A percentile compares a stretch with the other conserved stretches of the same genome.
These are phyloP conservation scores for Corymbia citriodora DNA, from an alignment of 441 rosid species.

Conservation along the genomic window DNA sequence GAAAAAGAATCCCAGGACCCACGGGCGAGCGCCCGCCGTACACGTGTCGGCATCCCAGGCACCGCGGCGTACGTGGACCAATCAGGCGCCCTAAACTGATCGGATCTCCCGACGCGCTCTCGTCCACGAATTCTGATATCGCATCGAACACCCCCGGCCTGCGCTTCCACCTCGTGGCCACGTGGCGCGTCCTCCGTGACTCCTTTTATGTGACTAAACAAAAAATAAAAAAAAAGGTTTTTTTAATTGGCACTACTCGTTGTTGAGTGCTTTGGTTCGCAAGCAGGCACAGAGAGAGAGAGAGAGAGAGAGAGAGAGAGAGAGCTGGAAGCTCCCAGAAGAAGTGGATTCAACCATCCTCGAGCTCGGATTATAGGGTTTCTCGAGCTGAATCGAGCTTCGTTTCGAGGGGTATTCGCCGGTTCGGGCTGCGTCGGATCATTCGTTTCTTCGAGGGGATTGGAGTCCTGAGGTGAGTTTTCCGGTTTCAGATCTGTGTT, in stretches of 20 bases:
- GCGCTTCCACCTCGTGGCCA: constrained; percentile 35
- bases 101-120: constrained; percentile 59
- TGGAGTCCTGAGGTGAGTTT: neutral
- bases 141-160: constrained; percentile 13
- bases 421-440: neutral
- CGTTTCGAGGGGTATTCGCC: neutral
- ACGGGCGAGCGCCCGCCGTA: neutral
- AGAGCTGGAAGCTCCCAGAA: neutral
- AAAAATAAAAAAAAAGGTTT: neutral
- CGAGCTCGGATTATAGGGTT: neutral
- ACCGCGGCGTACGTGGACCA: constrained; percentile 52
- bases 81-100: constrained; percentile 53
- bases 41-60: neutral
- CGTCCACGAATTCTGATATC: constrained; percentile 84
- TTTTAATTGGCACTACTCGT: neutral
- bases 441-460: neutral
- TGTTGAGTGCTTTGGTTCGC: neutral
- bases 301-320: neutral
- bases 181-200: constrained; percentile 38
- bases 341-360: neutral
- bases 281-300: neutral
- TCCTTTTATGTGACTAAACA: constrained; percentile 1
- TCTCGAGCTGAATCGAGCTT: neutral
- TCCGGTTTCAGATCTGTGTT: neutral
- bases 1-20: neutral